Evolutionary conservation across 306 rosid species (phyloP).

Genomic region (Rosa persica): DNA sequence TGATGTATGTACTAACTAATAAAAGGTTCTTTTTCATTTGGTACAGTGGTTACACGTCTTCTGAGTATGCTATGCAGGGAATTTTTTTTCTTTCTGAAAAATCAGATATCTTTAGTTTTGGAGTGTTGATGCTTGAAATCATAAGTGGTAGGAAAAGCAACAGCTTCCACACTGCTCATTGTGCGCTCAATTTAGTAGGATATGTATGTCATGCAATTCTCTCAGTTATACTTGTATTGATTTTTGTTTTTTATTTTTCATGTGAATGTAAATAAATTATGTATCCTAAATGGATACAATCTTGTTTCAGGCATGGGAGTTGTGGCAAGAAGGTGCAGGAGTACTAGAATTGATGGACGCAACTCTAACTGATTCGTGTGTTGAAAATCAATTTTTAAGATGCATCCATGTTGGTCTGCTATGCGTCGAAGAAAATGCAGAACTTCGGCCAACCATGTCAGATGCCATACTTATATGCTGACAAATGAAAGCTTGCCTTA

Average conservation of each 20-base stretch:
- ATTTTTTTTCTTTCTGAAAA: slow-evolving; percentile 31
- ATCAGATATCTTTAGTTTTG: slow-evolving; percentile 23
- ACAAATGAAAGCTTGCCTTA: slow-evolving; percentile 16
- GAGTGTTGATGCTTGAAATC: slow-evolving; percentile 30
- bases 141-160: slow-evolving; percentile 27
- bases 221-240: background rate
- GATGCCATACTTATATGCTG: slow-evolving; percentile 16
- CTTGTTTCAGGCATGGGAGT: slow-evolving; percentile 14
- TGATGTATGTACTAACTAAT: background rate
- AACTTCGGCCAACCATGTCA: slow-evolving; percentile 11
- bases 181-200: slow-evolving; percentile 18
- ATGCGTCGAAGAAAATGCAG: slow-evolving; percentile 20
- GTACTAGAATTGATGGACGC: slow-evolving; percentile 11
- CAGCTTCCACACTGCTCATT: slow-evolving; percentile 12
- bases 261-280: slow-evolving; percentile 18
- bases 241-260: too few species aligned
- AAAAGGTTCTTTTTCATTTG: background rate
- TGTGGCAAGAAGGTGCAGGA: slow-evolving; percentile 8
- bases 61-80: slow-evolving; percentile 32
- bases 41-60: slow-evolving; percentile 25
- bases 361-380: slow-evolving; percentile 15
- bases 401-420: slow-evolving; percentile 18
- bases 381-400: slow-evolving; percentile 9
- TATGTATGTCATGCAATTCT: slow-evolving; percentile 14
- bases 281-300: background rate